Percentiles rank a stretch among this genome's conserved stretches.
Evolutionary conservation across 768 basidiomycete species (phyloP).

Genomic region (Boletus insuetus): DNA sequence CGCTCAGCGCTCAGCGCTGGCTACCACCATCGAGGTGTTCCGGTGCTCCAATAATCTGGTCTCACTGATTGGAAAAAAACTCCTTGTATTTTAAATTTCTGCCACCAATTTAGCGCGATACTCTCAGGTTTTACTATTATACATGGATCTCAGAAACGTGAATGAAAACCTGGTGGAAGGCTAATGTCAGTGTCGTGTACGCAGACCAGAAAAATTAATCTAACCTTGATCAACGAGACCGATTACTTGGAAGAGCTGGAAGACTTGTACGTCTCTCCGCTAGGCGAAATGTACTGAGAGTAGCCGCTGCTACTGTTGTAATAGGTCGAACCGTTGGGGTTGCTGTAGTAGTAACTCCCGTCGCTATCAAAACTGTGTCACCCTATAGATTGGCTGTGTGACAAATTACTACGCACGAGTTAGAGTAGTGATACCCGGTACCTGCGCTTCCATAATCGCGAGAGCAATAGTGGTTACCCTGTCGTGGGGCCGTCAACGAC

Average conservation of each 20-base stretch:
- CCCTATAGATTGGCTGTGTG: background rate
- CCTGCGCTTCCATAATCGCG: constrained; percentile 45
- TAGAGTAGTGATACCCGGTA: constrained; percentile 61
- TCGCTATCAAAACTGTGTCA: constrained; percentile 31
- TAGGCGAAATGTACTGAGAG: constrained; percentile 50
- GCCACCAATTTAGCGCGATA: background rate
- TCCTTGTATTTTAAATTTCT: too few species aligned
- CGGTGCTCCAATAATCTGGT: too few species aligned
- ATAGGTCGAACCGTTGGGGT: constrained; percentile 60
- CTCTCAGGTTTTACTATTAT: background rate
- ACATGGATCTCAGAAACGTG: background rate
- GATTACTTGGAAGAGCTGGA: constrained; percentile 21
- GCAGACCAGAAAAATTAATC: background rate
- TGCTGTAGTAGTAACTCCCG: constrained; percentile 63
- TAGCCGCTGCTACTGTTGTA: constrained; percentile 50
- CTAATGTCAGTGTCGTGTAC: background rate
- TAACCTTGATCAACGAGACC: background rate
- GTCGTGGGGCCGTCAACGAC: background rate
- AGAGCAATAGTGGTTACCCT: constrained; percentile 64
- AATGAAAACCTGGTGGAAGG: background rate
- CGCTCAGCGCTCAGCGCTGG: too few species aligned
- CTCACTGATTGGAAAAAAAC: too few species aligned
- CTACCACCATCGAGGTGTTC: too few species aligned
- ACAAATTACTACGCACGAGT: constrained; percentile 37
- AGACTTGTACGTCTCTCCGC: constrained; percentile 32